Evolutionary conservation across 2,329 filamentous ascomycete genomes (phyloP).

Genomic region (Pseudogymnoascus sp.): DNA sequence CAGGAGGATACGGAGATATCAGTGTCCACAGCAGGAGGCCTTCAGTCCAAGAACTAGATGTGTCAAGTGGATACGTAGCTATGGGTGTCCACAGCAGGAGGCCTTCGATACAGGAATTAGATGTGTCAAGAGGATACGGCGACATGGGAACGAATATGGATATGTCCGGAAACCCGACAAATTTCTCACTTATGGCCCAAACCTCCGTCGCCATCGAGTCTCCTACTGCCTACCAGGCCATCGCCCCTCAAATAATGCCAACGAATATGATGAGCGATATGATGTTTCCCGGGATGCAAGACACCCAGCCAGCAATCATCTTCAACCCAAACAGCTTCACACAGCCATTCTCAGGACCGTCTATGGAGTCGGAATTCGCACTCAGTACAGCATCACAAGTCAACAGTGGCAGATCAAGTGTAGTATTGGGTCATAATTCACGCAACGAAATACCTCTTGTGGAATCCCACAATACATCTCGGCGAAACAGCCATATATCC

Average conservation of each 20-base stretch:
- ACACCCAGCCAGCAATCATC: slow-evolving; percentile 20
- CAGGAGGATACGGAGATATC: slow-evolving; percentile 20
- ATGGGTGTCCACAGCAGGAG: slow-evolving; percentile 17
- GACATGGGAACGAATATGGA: slow-evolving; percentile 22
- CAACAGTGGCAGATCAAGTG: not conserved
- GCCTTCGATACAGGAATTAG: slow-evolving; percentile 8
- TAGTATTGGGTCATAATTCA: slow-evolving; percentile 12
- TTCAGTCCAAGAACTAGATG: slow-evolving; percentile 20
- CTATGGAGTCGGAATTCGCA: not conserved
- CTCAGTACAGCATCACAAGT: slow-evolving; percentile 12
- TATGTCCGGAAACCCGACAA: slow-evolving; percentile 20
- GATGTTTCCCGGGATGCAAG: slow-evolving; percentile 24
- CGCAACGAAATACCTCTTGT: not conserved
- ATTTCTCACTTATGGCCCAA: slow-evolving; percentile 21
- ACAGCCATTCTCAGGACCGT: slow-evolving; percentile 14
- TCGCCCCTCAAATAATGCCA: slow-evolving; percentile 15
- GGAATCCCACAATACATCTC: not conserved
- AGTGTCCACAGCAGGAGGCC: slow-evolving; percentile 20
- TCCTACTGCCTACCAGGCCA: slow-evolving; percentile 19
- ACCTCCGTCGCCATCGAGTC: slow-evolving; percentile 10
- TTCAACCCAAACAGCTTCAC: slow-evolving; percentile 19
- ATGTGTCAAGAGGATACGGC: slow-evolving; percentile 15
- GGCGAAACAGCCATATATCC: not conserved
- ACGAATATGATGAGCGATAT: slow-evolving; percentile 24
- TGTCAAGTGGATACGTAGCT: slow-evolving; percentile 19